A percentile compares a stretch with the other conserved stretches of the same genome.
These are phyloP conservation scores for Microcos paniculata DNA, from an alignment of 345 rosid species.

Conservation along the genomic window DNA sequence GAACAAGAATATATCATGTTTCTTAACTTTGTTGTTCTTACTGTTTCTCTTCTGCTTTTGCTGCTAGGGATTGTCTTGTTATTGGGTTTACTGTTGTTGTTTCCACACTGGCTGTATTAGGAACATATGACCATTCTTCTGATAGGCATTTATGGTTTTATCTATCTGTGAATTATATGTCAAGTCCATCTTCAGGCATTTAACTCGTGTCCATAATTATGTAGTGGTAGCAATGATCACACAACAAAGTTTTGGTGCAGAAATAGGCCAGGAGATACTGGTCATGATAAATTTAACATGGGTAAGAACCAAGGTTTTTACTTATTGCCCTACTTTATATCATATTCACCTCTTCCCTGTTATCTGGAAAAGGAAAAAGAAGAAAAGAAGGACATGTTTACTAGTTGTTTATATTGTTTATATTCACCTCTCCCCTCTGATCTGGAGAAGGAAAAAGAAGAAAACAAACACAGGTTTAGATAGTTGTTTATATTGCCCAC, in stretches of 20 bases:
- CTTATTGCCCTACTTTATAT: background rate
- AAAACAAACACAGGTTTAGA: background rate
- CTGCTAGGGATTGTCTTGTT: background rate
- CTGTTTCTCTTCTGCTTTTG: background rate
- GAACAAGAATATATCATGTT: background rate
- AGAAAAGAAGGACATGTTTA: constrained; percentile 45
- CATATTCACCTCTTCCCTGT: background rate
- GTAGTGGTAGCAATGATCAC: constrained; percentile 96
- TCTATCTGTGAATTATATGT: constrained; percentile 1
- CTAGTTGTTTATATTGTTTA: background rate
- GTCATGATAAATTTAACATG: constrained; percentile 71
- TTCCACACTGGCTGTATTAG: background rate
- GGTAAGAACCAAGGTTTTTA: constrained; percentile 73
- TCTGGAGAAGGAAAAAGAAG: background rate
- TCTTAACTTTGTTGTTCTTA: background rate
- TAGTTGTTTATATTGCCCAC: background rate
- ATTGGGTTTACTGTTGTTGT: constrained; percentile 5
- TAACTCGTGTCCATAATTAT: constrained; percentile 30
- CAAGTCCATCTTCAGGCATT: constrained; percentile 19
- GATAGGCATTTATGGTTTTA: constrained; percentile 9
- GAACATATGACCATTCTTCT: background rate
- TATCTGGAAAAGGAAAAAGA: background rate
- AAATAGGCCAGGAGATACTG: constrained; percentile 92
- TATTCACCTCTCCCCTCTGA: background rate
- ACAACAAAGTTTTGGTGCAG: constrained; percentile 98